Percentiles rank a stretch among this genome's conserved stretches.
Evolutionary conservation across 768 basidiomycete species (phyloP).

Genomic region (Mycena indigotica): DNA sequence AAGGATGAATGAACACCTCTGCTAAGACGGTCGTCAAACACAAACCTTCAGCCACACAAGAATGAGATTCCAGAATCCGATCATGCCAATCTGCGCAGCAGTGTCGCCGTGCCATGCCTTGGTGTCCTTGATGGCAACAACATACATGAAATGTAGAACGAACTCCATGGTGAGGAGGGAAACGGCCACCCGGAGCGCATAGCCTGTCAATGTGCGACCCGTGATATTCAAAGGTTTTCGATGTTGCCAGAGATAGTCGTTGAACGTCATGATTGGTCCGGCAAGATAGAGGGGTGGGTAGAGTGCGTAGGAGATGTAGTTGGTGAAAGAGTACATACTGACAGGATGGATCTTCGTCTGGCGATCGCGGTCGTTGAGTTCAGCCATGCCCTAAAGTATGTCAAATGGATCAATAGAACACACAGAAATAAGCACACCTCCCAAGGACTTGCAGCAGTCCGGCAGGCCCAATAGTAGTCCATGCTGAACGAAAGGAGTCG

Average conservation of each 20-base stretch:
- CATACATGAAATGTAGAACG: slow-evolving; percentile 92
- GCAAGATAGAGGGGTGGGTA: slow-evolving; percentile 96
- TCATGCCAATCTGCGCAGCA: slow-evolving; percentile 82
- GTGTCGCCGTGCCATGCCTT: slow-evolving; percentile 80
- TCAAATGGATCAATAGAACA: neutral
- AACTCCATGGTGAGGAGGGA: slow-evolving; percentile 86
- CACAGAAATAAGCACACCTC: slow-evolving; percentile 41
- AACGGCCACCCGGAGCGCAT: slow-evolving; percentile 69
- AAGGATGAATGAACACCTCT: neutral
- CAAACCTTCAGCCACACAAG: slow-evolving; percentile 94
- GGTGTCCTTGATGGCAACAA: slow-evolving; percentile 92
- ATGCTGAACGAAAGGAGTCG: slow-evolving; percentile 90
- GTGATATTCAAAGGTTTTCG: slow-evolving; percentile 56
- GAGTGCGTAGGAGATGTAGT: slow-evolving; percentile 83
- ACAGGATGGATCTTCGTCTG: slow-evolving; percentile 54
- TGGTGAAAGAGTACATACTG: slow-evolving; percentile 63
- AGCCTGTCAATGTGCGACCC: slow-evolving; percentile 45
- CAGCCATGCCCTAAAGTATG: slow-evolving; percentile 30
- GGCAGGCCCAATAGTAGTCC: slow-evolving; percentile 88
- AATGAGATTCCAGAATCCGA: slow-evolving; percentile 96
- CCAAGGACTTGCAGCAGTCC: slow-evolving; percentile 29
- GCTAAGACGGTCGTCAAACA: neutral
- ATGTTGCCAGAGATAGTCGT: slow-evolving; percentile 92
- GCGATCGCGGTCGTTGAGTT: slow-evolving; percentile 62
- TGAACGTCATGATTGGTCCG: slow-evolving; percentile 95